These are phyloP conservation scores for Candida nonsorbophila DNA, from an alignment of 805 yeast species.

Conservation along the genomic window DNA sequence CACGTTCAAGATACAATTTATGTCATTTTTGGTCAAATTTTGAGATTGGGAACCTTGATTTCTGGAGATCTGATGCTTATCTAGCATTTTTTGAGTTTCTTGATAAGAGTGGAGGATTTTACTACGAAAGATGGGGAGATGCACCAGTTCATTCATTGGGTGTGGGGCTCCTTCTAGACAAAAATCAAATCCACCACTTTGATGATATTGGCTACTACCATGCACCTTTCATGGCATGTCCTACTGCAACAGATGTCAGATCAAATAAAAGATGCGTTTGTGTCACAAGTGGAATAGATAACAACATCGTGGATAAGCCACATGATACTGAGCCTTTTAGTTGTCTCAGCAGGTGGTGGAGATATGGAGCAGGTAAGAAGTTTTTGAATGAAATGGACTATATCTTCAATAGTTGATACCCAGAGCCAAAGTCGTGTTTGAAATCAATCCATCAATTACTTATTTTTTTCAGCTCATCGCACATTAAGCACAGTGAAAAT, in stretches of 20 bases:
- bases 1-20: conserved; percentile 36
- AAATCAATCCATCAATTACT: too few species aligned
- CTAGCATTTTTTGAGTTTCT: conserved; percentile 38
- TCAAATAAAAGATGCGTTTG: conserved; percentile 36
- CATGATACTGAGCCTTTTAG: conserved; percentile 49
- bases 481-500: conserved; percentile 9
- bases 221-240: conserved; percentile 39
- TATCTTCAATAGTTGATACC: conserved; percentile 2
- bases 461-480: conserved; percentile 5
- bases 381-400: conserved; percentile 43
- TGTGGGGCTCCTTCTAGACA: conserved; percentile 28
- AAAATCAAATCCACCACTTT: conserved; percentile 34
- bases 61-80: conserved; percentile 44
- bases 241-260: conserved; percentile 25
- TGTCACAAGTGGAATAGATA: conserved; percentile 13
- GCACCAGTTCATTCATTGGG: conserved; percentile 43
- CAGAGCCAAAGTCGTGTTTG: background rate
- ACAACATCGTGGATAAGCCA: conserved; percentile 15
- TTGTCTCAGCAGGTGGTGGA: conserved; percentile 77
- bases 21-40: conserved; percentile 68
- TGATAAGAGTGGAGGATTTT: conserved; percentile 48
- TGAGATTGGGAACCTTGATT: conserved; percentile 50
- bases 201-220: conserved; percentile 43
- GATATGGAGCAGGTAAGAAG: conserved; percentile 54
- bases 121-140: conserved; percentile 61